Base-by-base conservation (phyloP, 306 rosid genomes). In the Castanea crenata region DNA sequence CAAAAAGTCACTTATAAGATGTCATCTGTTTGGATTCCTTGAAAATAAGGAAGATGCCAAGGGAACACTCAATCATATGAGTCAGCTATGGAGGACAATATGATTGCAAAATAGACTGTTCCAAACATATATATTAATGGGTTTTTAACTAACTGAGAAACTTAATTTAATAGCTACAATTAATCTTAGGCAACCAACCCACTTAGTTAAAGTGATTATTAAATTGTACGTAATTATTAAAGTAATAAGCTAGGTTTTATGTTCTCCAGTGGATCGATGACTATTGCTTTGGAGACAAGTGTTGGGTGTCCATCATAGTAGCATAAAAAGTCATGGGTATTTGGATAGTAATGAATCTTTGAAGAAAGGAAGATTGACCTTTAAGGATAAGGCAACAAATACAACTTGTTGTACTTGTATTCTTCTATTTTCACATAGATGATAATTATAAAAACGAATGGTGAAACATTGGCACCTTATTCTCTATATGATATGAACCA, bases 31-130 rank as follows among this genome's bases (percentile, higher is more conserved):
- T 64, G 79, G 76, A 75, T 84, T 55, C 69, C 79, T 70, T 49
- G 82, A 84, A 80, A 80, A 76, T 79, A 67, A 46, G 75, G 84
- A 65, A 72, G 73, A 80, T 68, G 79, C 51, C 55, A 41, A 74
- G 71, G 78, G 75, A 76, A 80, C 84, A 71, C 63, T 63, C 80
- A 65, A 80, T 75, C 75, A 80, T 78, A 73, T 51, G 72, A 41
- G 54, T 34, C 44, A 32, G 34, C 21, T 55, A 77, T 74, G 55
- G 79, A 72, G 58, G 79, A 80, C 76, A 80, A 51, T 12, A 73
- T 77, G 70, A 71, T 76, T 62, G 58, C 58, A 55, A 31, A 56
- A 35, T 63, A 20, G 72, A 67, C 62, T 18, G 72, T 18, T 19
- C 16, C 52, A 68, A 35, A 34, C 8, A 68, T 18, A 34, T 32